Evolutionary conservation across 352 stramenopile genomes (phyloP), one percentile per base, ranked within the genome.

Genomic region (Pythium coloratum): DNA sequence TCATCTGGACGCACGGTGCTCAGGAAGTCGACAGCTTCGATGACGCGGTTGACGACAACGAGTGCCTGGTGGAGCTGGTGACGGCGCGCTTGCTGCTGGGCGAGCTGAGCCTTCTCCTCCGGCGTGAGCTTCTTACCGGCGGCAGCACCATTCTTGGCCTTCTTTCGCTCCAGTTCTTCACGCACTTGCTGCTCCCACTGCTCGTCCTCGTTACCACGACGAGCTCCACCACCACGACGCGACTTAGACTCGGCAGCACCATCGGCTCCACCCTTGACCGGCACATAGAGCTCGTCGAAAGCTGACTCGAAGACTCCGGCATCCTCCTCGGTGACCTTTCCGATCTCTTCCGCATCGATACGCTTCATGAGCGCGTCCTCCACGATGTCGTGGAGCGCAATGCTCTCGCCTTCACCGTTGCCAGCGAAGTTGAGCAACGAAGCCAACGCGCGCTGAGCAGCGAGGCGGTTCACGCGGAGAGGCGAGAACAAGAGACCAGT

Each of bases 151-250:
- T 73, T 72, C 66, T 76, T 77, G 16, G 71, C 71, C 30, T 91
- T 92, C 71, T 92, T 92, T 40, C 72, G 71, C 44, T 88, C 84
- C 2, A 95, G 71, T 70, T 96, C 88, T 59, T 94, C 83, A 14
- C 88, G 88, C 62, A 92, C 64, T 55, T 95, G 82, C 56, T 92
- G 83, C 34, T 96, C 88, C 86, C 87, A 96, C 49, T 89, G 81
- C 40, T 95, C 87, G 20, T 96, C 88, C 40, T 93, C 84, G 42
- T 88, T 95, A 55, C 83, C 84, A 13, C 71, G 78, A 49, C 71
- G 77, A 6, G 54, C 70, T 10, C 55, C 26, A 26, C 79, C 71
- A 53, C 78, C 73, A 36, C 75, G 76, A 60, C 81, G 86, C 18
- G 36, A 73, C 16, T 69, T 71, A 7, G 34, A 49, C 1, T 55